Evolutionary conservation across 352 stramenopile species (phyloP).

Genomic region (Phytophthora macrochlamydospora): DNA sequence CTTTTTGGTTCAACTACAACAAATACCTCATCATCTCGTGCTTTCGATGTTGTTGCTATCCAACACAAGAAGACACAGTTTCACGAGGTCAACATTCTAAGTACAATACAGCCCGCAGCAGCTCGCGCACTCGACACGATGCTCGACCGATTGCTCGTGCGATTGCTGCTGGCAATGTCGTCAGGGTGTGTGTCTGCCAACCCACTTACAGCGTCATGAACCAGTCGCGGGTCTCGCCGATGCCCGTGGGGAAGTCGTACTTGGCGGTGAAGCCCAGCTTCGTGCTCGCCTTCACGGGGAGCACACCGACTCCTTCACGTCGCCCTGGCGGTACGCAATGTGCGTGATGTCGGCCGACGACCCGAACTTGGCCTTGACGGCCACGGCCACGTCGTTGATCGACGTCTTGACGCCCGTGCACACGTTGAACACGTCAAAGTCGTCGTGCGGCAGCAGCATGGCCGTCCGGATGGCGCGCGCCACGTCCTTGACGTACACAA

Average conservation of each 20-base stretch:
- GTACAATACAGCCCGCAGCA: slow-evolving; percentile 20
- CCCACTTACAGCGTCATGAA: slow-evolving; percentile 49
- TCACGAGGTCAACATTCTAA: background rate
- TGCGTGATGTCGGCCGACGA: slow-evolving; percentile 71
- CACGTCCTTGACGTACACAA: slow-evolving; percentile 85
- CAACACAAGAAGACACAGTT: slow-evolving; percentile 8
- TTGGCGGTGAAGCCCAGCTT: slow-evolving; percentile 71
- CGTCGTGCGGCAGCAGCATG: slow-evolving; percentile 65
- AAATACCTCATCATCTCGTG: too few relatives aligned
- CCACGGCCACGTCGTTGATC: slow-evolving; percentile 63
- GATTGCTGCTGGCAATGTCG: slow-evolving; percentile 14
- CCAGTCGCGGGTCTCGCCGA: slow-evolving; percentile 76
- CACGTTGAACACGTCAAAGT: slow-evolving; percentile 86
- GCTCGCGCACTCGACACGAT: background rate
- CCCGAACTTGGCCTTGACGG: slow-evolving; percentile 64
- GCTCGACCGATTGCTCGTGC: background rate
- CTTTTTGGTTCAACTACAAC: too few relatives aligned
- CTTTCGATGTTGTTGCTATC: slow-evolving; percentile 6
- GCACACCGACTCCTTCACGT: slow-evolving; percentile 82
- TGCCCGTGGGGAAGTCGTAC: slow-evolving; percentile 64
- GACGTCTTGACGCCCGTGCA: slow-evolving; percentile 80
- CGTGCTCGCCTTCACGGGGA: slow-evolving; percentile 56
- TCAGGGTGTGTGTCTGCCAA: slow-evolving; percentile 4
- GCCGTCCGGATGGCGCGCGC: slow-evolving; percentile 74
- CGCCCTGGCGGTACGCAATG: slow-evolving; percentile 66